Evolutionary conservation across 2,329 filamentous ascomycete genomes (phyloP), one percentile per base, ranked within the genome.

Genomic region (Penicillium sp.): DNA sequence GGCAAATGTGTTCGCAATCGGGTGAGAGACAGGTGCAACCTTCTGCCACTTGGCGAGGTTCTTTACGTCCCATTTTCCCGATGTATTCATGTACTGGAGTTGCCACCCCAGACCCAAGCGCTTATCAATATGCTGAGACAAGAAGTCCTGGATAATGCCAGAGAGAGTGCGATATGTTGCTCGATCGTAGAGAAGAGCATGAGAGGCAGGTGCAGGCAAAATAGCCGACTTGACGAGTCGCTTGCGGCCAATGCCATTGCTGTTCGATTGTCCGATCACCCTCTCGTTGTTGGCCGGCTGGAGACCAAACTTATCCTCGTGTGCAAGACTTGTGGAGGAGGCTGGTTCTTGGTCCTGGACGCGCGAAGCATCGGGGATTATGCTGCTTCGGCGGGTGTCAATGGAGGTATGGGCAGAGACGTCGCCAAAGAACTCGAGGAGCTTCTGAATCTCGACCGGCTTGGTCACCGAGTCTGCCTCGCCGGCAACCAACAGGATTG

Each of bases 61-160:
- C 80, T 98, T 98, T 68, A 98, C 92, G 73, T 97, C 94, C 94
- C 94, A 98, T 79, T 98, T 98, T 3, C 93, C 93, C 68, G 93
- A 91, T 1, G 90, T 92, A 2, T 91, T 92, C 26, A 98, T 86
- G 71, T 95, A 90, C 70, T 94, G 91, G 17, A 98, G 83, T 77
- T 98, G 94, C 93, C 94, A 98, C 47, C 90, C 91, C 30, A 94
- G 86, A 1, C 88, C 91, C 15, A 97, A 85, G 9, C 93, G 88
- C 10, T 88, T 84, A 10, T 93, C 93, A 58, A 97, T 84, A 70
- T 92, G 85, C 3, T 84, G 83, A 19, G 87, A 83, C 30, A 97
- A 84, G 72, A 98, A 98, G 65, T 91, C 89, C 62, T 92, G 90
- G 56, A 97, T 89, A 0, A 96, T 83, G 0, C 92, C 92, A 1